Percentiles rank a stretch among this genome's conserved stretches.
These are phyloP conservation scores for Papiliotrema fonsecae DNA, from an alignment of 1,284 basidiomycete species.

Conservation along the genomic window DNA sequence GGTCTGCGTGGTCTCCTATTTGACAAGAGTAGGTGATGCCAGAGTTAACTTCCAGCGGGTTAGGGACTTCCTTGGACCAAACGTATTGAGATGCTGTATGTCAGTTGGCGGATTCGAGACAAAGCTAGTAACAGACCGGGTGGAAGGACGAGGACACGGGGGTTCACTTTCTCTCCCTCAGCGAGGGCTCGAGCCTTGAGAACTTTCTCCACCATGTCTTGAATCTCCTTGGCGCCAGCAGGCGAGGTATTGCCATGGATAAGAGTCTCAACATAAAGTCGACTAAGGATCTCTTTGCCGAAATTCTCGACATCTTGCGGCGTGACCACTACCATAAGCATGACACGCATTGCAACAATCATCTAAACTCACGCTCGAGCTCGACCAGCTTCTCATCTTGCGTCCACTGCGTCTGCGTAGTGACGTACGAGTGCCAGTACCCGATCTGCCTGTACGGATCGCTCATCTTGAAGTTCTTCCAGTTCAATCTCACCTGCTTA, in stretches of 20 bases:
- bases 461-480: slow-evolving; percentile 81
- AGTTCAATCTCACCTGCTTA: slow-evolving; percentile 36
- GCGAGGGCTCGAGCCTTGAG: slow-evolving; percentile 59
- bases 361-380: slow-evolving; percentile 58
- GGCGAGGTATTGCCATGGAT: slow-evolving; percentile 80
- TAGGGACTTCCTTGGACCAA: slow-evolving; percentile 68
- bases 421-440: slow-evolving; percentile 68
- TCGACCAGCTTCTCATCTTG: slow-evolving; percentile 74
- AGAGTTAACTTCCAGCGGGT: slow-evolving; percentile 83
- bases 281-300: slow-evolving; percentile 59
- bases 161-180: slow-evolving; percentile 55
- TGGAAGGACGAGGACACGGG: slow-evolving; percentile 65
- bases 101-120: not conserved
- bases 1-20: slow-evolving; percentile 55
- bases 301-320: slow-evolving; percentile 69
- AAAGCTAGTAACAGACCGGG: slow-evolving; percentile 51
- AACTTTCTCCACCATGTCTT: slow-evolving; percentile 66
- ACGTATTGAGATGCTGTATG: slow-evolving; percentile 64
- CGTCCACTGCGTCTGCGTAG: slow-evolving; percentile 71
- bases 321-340: slow-evolving; percentile 56
- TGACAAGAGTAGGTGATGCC: slow-evolving; percentile 74
- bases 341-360: not conserved
- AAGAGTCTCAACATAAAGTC: slow-evolving; percentile 70
- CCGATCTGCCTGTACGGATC: slow-evolving; percentile 79
- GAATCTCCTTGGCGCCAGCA: slow-evolving; percentile 71